Percentiles rank a stretch among this genome's conserved stretches.
phyloP scores from a whole-genome alignment of 2,329 filamentous ascomycete species.

The Neonectria ditissima region DNA sequence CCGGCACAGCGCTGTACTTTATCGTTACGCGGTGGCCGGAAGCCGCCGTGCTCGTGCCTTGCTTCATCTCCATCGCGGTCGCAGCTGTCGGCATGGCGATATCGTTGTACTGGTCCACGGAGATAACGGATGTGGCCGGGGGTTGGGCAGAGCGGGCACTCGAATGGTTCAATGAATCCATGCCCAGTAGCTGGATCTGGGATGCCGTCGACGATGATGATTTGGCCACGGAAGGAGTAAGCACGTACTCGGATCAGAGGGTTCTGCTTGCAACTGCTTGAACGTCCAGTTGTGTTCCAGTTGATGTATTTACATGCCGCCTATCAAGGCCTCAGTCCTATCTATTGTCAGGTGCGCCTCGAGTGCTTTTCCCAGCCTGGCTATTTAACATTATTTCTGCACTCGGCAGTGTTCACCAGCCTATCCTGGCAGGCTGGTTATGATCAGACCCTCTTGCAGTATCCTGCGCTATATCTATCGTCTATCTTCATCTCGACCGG shows the following conservation, averaged over 20 bases:
- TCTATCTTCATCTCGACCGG: constrained; percentile 42
- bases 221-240: constrained; percentile 36
- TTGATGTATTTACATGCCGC: neutral
- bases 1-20: constrained; percentile 42
- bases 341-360: neutral
- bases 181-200: constrained; percentile 30
- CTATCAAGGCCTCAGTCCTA: neutral
- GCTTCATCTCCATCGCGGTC: constrained; percentile 38
- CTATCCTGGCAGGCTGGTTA: neutral
- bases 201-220: constrained; percentile 39
- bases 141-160: neutral
- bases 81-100: constrained; percentile 23
- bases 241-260: constrained; percentile 27
- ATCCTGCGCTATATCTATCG: neutral
- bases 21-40: constrained; percentile 46
- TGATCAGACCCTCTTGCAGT: neutral
- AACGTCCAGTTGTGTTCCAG: neutral
- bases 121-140: constrained; percentile 13
- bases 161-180: neutral
- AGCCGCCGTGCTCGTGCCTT: constrained; percentile 39
- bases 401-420: neutral
- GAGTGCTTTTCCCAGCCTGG: neutral
- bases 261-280: neutral
- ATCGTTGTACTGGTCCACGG: constrained; percentile 27
- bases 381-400: neutral